Conservation (phyloP, 2,329 filamentous ascomycete species). For the Emergomyces pasteurianus region DNA sequence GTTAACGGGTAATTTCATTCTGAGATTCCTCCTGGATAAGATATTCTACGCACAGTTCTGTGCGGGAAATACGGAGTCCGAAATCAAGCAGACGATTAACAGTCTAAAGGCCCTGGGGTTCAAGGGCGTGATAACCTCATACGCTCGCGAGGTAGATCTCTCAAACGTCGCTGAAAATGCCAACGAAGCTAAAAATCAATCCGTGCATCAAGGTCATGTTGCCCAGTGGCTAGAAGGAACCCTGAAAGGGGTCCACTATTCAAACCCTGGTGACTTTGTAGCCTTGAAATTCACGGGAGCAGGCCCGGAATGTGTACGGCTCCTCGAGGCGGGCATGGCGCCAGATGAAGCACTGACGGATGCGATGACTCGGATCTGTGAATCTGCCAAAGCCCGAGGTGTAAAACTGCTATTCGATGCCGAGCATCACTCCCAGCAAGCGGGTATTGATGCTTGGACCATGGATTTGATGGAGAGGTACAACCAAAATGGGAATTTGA, state of each 20-base stretch:
- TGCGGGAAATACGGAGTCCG: constrained; percentile 38
- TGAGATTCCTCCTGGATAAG: constrained; percentile 16
- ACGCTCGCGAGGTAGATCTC: constrained; percentile 46
- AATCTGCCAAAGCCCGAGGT: constrained; percentile 3
- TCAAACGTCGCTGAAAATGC: constrained; percentile 21
- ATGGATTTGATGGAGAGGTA: constrained; percentile 42
- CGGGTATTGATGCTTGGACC: constrained; percentile 41
- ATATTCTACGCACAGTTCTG: constrained; percentile 47
- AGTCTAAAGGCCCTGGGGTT: constrained; percentile 40
- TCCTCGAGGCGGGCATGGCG: constrained; percentile 8
- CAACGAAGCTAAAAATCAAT: constrained; percentile 24
- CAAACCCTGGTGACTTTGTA: constrained; percentile 40
- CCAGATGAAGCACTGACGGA: constrained; percentile 9
- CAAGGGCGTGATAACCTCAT: constrained; percentile 42
- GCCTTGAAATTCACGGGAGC: constrained; percentile 62
- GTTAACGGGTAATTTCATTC: constrained; percentile 8
- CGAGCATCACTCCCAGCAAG: constrained; percentile 42
- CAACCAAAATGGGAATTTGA: constrained; percentile 35
- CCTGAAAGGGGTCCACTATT: constrained; percentile 41
- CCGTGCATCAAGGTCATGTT: constrained; percentile 19
- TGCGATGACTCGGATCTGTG: constrained; percentile 14
- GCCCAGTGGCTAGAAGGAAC: constrained; percentile 42
- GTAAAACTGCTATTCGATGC: constrained; percentile 42
- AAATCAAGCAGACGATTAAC: constrained; percentile 36
- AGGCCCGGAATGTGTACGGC: constrained; percentile 24